These are phyloP conservation scores for Macroventuria anomochaeta DNA, from an alignment of 2,329 filamentous ascomycete species.

Conservation along the genomic window DNA sequence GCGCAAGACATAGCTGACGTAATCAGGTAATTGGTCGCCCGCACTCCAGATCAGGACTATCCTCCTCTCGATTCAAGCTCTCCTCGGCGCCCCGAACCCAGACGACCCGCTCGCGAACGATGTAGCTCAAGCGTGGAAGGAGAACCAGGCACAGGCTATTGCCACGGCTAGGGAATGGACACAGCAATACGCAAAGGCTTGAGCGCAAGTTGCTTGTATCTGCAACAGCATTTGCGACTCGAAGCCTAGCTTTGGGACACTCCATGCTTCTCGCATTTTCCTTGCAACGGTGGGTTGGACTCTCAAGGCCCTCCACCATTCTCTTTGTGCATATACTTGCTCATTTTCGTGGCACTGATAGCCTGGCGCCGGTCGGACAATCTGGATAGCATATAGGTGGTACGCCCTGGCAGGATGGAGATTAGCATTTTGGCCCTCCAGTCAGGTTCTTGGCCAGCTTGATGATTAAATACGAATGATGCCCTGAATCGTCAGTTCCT, in stretches of 20 bases:
- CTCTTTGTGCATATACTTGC: slow-evolving; percentile 19
- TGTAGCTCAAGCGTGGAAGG: slow-evolving; percentile 97
- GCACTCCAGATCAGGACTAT: slow-evolving; percentile 98
- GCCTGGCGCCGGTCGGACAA: slow-evolving; percentile 29
- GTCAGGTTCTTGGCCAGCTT: slow-evolving; percentile 13
- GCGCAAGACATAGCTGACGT: slow-evolving; percentile 6
- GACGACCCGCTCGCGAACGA: slow-evolving; percentile 98
- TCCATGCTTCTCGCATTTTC: neutral
- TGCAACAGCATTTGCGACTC: neutral
- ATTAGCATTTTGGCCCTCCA: slow-evolving; percentile 8
- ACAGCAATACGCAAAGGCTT: slow-evolving; percentile 69
- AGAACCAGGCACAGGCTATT: slow-evolving; percentile 91
- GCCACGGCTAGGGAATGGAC: slow-evolving; percentile 94
- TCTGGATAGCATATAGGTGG: slow-evolving; percentile 27
- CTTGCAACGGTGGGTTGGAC: neutral
- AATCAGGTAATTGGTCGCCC: slow-evolving; percentile 93
- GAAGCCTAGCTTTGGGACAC: neutral
- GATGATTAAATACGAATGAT: slow-evolving; percentile 30
- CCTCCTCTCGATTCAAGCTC: slow-evolving; percentile 95
- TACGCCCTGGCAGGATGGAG: slow-evolving; percentile 23
- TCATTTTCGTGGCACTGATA: slow-evolving; percentile 21
- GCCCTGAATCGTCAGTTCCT: too few relatives aligned
- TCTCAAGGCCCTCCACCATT: slow-evolving; percentile 6
- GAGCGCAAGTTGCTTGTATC: slow-evolving; percentile 3
- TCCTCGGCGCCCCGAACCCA: slow-evolving; percentile 94